Evolutionary conservation across 208 protist genomes (phyloP).

Genomic region (Wallacemonas sp.): DNA sequence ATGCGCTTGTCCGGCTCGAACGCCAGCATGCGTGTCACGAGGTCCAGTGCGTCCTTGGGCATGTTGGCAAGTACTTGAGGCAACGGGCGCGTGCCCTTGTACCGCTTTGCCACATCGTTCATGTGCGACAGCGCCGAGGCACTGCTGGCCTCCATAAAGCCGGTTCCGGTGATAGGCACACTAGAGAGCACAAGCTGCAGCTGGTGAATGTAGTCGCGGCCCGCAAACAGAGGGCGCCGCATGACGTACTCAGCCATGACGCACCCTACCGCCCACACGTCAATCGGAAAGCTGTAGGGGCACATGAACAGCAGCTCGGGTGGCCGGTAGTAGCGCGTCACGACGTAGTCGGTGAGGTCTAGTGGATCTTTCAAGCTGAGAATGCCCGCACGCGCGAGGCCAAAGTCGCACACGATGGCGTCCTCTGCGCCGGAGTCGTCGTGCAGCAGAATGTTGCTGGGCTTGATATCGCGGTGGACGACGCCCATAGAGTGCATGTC

Average conservation of each 20-base stretch:
- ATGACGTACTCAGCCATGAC: constrained; percentile 98
- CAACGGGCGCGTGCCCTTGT: constrained; percentile 60
- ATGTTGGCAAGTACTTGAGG: constrained; percentile 43
- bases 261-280: constrained; percentile 99
- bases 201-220: constrained; percentile 89
- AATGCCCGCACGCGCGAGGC: constrained; percentile 80
- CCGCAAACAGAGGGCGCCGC: constrained; percentile 78
- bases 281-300: constrained; percentile 89
- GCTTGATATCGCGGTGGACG: constrained; percentile 97
- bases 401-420: constrained; percentile 95
- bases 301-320: constrained; percentile 98
- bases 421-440: constrained; percentile 77
- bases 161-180: constrained; percentile 62
- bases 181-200: constrained; percentile 86
- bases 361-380: constrained; percentile 65
- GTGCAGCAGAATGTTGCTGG: constrained; percentile 94
- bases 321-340: constrained; percentile 99
- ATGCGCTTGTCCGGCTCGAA: constrained; percentile 91
- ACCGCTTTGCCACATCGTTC: constrained; percentile 76
- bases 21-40: constrained; percentile 89
- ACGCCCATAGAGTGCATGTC: constrained; percentile 97
- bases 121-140: constrained; percentile 50
- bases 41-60: constrained; percentile 79
- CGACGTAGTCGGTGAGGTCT: constrained; percentile 96
- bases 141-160: constrained; percentile 61